phyloP scores from a whole-genome alignment of 2,329 filamentous ascomycete genomes.

The Xylariaceae sp. region DNA sequence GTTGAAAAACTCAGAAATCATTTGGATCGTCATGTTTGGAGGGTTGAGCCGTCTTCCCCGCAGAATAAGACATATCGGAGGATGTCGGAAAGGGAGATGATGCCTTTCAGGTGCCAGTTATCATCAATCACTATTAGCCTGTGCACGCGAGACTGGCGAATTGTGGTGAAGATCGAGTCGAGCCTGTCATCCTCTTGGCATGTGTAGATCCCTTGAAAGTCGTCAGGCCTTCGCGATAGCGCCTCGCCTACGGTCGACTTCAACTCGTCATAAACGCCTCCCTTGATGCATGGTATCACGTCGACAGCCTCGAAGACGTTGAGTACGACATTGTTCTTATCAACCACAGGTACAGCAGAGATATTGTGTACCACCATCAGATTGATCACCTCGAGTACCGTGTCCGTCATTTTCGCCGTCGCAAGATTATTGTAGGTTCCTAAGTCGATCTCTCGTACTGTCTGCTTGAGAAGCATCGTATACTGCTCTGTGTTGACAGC shows the following conservation, averaged over 20 bases:
- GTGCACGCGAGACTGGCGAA: constrained; percentile 93
- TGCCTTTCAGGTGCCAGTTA: constrained; percentile 79
- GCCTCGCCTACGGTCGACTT: constrained; percentile 86
- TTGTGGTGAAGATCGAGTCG: constrained; percentile 95
- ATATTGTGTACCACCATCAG: constrained; percentile 92
- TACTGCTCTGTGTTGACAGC: constrained; percentile 88
- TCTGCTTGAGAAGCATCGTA: constrained; percentile 86
- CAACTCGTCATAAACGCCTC: constrained; percentile 88
- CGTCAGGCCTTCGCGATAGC: constrained; percentile 80
- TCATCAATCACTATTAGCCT: constrained; percentile 92
- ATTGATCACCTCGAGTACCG: constrained; percentile 93
- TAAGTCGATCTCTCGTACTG: constrained; percentile 78
- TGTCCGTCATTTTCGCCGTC: constrained; percentile 84
- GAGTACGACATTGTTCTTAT: constrained; percentile 74
- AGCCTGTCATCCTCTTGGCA: constrained; percentile 90
- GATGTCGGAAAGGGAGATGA: constrained; percentile 94
- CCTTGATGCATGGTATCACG: constrained; percentile 94
- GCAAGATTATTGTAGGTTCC: constrained; percentile 82
- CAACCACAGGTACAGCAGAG: constrained; percentile 90
- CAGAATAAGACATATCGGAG: constrained; percentile 89
- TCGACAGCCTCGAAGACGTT: constrained; percentile 99
- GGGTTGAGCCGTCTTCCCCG: constrained; percentile 59
- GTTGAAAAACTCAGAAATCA: constrained; percentile 10
- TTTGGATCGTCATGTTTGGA: constrained; percentile 17
- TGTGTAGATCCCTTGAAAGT: constrained; percentile 96